phyloP scores from a whole-genome alignment of 768 basidiomycete genomes.

The Leucosporidium creatinivorum region DNA sequence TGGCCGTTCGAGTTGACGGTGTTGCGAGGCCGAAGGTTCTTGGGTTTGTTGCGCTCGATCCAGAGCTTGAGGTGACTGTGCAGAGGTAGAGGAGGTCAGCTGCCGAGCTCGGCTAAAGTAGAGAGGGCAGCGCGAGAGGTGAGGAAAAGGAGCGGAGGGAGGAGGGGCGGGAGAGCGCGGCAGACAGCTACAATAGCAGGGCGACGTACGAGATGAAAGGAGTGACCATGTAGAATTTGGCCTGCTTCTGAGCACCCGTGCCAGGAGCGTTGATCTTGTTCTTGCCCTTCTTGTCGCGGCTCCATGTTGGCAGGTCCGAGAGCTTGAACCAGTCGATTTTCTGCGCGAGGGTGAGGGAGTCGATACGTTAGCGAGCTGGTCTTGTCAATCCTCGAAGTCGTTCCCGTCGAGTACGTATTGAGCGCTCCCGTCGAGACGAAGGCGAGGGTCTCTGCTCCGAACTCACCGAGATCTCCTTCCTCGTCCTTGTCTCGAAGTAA shows the following conservation, averaged over 20 bases:
- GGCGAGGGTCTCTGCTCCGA: no score
- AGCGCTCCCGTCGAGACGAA: no score
- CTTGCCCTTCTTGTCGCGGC: constrained; percentile 43
- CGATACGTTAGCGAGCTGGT: not conserved
- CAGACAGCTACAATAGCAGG: no score
- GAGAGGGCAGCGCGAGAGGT: no score
- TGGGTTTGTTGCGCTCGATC: constrained; percentile 34
- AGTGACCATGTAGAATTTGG: constrained; percentile 86
- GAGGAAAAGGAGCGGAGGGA: not conserved
- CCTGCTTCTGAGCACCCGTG: constrained; percentile 44
- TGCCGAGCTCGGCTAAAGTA: not conserved
- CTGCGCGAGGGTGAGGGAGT: constrained; percentile 45
- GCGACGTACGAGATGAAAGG: constrained; percentile 64
- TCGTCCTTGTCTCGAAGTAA: constrained; percentile 81
- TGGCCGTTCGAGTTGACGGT: not conserved
- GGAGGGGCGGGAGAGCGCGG: not conserved
- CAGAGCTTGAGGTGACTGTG: constrained; percentile 34
- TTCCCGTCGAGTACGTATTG: no score
- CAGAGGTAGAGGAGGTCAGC: not conserved
- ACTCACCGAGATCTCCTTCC: constrained; percentile 70
- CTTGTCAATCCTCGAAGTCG: no score
- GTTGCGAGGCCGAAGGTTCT: constrained; percentile 11
- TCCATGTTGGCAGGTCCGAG: constrained; percentile 88
- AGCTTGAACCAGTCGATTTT: constrained; percentile 95
- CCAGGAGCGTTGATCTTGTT: constrained; percentile 3